A percentile compares a stretch with the other conserved stretches of the same genome.
Conservation (phyloP, 306 rosid species). For the Medicago truncatula region MtrunA17r5.0-ANR NC_053042.1:49359001-49359500, state of each 20-base stretch:
- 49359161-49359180: slow-evolving; percentile 73
- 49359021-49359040: slow-evolving; percentile 83
- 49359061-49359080: slow-evolving; percentile 82
- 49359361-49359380: slow-evolving; percentile 76
- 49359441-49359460: slow-evolving; percentile 67
- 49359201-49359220: slow-evolving; percentile 85
- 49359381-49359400: slow-evolving; percentile 68
- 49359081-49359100: slow-evolving; percentile 78
- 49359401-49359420: slow-evolving; percentile 71
- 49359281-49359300: slow-evolving; percentile 78
- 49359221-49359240: slow-evolving; percentile 79
- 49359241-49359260: slow-evolving; percentile 59
- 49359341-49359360: slow-evolving; percentile 73
- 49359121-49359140: slow-evolving; percentile 83
- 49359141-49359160: slow-evolving; percentile 77
- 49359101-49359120: slow-evolving; percentile 76
- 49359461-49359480: slow-evolving; percentile 68
- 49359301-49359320: slow-evolving; percentile 69
- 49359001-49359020: slow-evolving; percentile 73
- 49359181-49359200: slow-evolving; percentile 65
- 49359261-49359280: slow-evolving; percentile 86
- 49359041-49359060: slow-evolving; percentile 65
- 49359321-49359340: slow-evolving; percentile 80
- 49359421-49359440: slow-evolving; percentile 93
- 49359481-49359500: slow-evolving; percentile 75